phyloP scores from a whole-genome alignment of 192 early-diverging fungal species.

The Coemansia sp. region DNA sequence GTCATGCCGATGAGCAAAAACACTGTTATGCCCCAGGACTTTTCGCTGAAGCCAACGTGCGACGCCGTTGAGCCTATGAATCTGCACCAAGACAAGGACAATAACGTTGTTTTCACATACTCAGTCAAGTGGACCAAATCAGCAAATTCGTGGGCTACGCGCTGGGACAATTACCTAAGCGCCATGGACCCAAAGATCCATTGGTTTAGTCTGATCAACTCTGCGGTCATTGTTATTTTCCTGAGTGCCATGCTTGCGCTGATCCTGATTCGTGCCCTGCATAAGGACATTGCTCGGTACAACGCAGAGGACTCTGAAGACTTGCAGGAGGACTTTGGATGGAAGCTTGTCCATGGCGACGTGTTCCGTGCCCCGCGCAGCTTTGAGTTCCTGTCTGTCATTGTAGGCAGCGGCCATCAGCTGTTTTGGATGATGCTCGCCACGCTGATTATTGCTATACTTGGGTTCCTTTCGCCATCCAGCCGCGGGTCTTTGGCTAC shows the following conservation, averaged over 20 bases:
- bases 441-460: constrained; percentile 84
- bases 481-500: constrained; percentile 92
- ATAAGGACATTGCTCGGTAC: constrained; percentile 92
- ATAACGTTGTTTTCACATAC: constrained; percentile 64
- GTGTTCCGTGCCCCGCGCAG: constrained; percentile 90
- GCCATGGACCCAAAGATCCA: constrained; percentile 90
- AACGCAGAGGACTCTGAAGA: constrained; percentile 70
- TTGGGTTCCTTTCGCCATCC: constrained; percentile 92
- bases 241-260: constrained; percentile 88
- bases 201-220: constrained; percentile 95
- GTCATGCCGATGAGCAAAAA: constrained; percentile 70
- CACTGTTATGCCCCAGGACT: constrained; percentile 29
- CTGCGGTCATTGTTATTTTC: constrained; percentile 90
- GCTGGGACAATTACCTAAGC: constrained; percentile 85
- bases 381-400: constrained; percentile 72
- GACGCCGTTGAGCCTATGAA: constrained; percentile 42
- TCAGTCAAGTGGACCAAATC: constrained; percentile 62
- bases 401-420: constrained; percentile 83
- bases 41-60: constrained; percentile 28
- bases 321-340: constrained; percentile 92
- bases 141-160: constrained; percentile 72
- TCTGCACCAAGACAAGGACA: constrained; percentile 51
- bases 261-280: constrained; percentile 84
- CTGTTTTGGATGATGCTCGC: constrained; percentile 72
- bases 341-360: constrained; percentile 97